phyloP scores from a whole-genome alignment of 345 rosid species.

The Anacardium occidentale region DNA sequence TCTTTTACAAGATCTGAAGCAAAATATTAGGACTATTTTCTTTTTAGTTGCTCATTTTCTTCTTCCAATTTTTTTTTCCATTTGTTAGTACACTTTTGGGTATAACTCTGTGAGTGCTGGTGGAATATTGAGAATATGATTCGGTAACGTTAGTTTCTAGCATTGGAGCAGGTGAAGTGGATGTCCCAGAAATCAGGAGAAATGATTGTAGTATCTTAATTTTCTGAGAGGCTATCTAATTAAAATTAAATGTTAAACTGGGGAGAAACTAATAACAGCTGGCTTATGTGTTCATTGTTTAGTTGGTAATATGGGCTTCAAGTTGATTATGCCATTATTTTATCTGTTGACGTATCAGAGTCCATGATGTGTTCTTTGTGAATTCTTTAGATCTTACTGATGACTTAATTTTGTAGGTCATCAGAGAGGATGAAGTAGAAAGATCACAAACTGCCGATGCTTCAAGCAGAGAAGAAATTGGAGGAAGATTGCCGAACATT shows the following conservation, averaged over 20 bases:
- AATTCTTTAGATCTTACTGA: background rate
- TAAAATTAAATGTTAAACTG: background rate
- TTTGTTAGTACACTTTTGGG: background rate
- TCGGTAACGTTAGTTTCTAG: background rate
- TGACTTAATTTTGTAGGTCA: conserved; percentile 30
- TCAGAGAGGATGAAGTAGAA: conserved; percentile 16
- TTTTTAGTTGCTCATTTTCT: background rate
- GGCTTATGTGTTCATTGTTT: background rate
- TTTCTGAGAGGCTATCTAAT: background rate
- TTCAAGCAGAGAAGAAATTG: conserved; percentile 30
- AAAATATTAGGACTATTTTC: background rate
- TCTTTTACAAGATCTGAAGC: background rate
- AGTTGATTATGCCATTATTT: background rate
- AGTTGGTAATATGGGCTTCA: background rate
- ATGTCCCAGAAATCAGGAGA: background rate
- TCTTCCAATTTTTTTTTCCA: background rate
- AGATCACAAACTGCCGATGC: conserved; percentile 21
- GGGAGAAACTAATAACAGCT: background rate
- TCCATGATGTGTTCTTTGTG: background rate
- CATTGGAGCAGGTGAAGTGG: background rate
- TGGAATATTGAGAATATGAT: background rate
- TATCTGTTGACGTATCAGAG: conserved; percentile 10
- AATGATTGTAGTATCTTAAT: background rate
- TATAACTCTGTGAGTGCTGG: background rate
- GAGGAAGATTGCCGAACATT: conserved; percentile 19